Base-by-base conservation (phyloP, 2,329 filamentous ascomycete genomes). In the Aspergillus pseudoterreus region DNA sequence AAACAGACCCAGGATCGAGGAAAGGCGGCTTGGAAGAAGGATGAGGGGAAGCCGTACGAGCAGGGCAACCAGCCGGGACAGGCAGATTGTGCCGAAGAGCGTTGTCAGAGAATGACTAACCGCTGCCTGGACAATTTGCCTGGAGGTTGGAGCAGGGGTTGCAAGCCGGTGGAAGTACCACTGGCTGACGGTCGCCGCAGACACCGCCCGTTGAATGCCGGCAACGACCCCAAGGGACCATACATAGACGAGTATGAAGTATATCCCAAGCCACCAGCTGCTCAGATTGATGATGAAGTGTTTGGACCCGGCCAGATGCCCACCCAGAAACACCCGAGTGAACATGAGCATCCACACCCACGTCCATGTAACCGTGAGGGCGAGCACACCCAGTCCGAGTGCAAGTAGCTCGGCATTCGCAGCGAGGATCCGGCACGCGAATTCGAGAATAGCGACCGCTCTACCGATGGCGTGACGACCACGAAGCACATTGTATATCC, bases 321-420 rank as follows among this genome's bases (percentile, higher is more conserved):
- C 94, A n/a, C 90, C 90, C 53, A 97, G 83, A 70, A 99, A 99
- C 52, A 97, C 86, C 42, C 91, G 83, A 6, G 92, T 92, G 71
- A 99, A 97, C 91, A 99, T 96, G 62, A 85, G 85, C 60, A 97
- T 83, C 94, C 94, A 99, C 6, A 88, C 71, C 94, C 94, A 99
- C 0, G 92, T 96, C 87, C 92, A 97, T 12, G 83, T 75, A 9
- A 96, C 88, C 41, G 95, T 87, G 22, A 85, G 76, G 6, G 77
- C 81, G 12, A 97, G 80, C 19, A 87, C 87, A 10, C 80, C 83
- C 63, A 96, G 86, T 2, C 94, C 94, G n/a, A 96, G 82, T 2
- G 88, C 68, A 32, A 97, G 79, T 17, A 99, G 79, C 2, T 87
- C 90, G 9, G 90, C 85, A 64, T 95, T 95, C 33, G 90, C 87